A percentile compares a stretch with the other conserved stretches of the same genome.
Evolutionary conservation across 805 yeast genomes (phyloP).

Genomic region (Gaillardinia entomophila): DNA sequence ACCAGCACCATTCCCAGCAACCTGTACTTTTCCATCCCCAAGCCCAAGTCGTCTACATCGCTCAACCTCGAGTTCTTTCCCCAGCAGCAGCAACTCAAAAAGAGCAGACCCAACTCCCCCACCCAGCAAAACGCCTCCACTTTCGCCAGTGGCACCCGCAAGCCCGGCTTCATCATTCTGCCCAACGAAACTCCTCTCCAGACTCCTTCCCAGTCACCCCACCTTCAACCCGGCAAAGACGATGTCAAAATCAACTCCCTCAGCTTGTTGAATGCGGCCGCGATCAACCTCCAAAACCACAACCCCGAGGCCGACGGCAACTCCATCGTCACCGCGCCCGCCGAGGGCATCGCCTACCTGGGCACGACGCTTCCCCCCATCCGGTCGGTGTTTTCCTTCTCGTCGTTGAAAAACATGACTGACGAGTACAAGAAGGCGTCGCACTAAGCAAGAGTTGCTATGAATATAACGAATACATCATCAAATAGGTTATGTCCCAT

Average conservation of each 20-base stretch:
- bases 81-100: slow-evolving; percentile 28
- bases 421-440: slow-evolving; percentile 13
- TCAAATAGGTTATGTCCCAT: no score
- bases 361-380: slow-evolving; percentile 40
- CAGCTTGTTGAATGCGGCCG: slow-evolving; percentile 16
- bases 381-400: slow-evolving; percentile 30
- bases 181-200: slow-evolving; percentile 45
- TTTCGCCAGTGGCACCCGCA: slow-evolving; percentile 1
- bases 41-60: slow-evolving; percentile 24
- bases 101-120: slow-evolving; percentile 42
- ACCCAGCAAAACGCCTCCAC: slow-evolving; percentile 6
- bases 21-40: slow-evolving; percentile 12
- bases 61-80: slow-evolving; percentile 32
- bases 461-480: no score
- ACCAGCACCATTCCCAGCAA: slow-evolving; percentile 14
- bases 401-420: slow-evolving; percentile 2
- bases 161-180: slow-evolving; percentile 20
- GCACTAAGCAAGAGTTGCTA: no score
- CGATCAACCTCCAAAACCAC: slow-evolving; percentile 20
- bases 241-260: slow-evolving; percentile 10
- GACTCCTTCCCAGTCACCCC: slow-evolving; percentile 48
- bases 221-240: slow-evolving; percentile 21
- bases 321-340: slow-evolving; percentile 7
- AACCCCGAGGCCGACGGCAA: slow-evolving; percentile 10
- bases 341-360: slow-evolving; percentile 29